Conservation (phyloP, 176 grass and related monocot genomes). For the Saccharum officinarum region DNA sequence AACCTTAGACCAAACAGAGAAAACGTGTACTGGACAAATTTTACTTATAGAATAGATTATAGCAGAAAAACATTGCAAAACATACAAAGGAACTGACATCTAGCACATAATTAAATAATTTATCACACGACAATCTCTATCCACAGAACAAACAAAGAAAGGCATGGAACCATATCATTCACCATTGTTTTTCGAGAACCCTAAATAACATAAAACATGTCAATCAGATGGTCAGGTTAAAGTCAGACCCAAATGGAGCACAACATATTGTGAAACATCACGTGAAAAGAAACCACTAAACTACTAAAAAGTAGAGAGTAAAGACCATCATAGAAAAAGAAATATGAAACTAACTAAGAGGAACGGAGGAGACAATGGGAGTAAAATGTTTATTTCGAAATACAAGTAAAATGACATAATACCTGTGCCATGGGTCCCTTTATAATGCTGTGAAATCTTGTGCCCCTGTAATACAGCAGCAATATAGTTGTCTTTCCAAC, state of each 20-base stretch:
- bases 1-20: too few species aligned
- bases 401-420: slow-evolving; percentile 20
- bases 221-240: not conserved
- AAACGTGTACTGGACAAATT: too few species aligned
- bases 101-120: too few species aligned
- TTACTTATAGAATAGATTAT: too few species aligned
- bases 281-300: not conserved
- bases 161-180: not conserved
- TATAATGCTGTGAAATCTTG: slow-evolving; percentile 38
- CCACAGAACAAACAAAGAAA: not conserved
- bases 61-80: too few species aligned
- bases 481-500: not conserved
- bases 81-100: too few species aligned
- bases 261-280: not conserved
- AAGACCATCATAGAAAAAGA: not conserved
- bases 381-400: not conserved
- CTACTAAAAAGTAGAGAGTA: not conserved
- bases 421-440: slow-evolving; percentile 72
- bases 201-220: not conserved
- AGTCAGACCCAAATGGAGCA: not conserved
- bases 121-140: not conserved
- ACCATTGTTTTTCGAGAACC: slow-evolving; percentile 7
- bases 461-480: not conserved
- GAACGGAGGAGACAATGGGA: too few species aligned
- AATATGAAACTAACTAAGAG: not conserved